Evolutionary conservation across 805 yeast genomes (phyloP).

Genomic region (Vanderwaltozyma tropicalis): DNA sequence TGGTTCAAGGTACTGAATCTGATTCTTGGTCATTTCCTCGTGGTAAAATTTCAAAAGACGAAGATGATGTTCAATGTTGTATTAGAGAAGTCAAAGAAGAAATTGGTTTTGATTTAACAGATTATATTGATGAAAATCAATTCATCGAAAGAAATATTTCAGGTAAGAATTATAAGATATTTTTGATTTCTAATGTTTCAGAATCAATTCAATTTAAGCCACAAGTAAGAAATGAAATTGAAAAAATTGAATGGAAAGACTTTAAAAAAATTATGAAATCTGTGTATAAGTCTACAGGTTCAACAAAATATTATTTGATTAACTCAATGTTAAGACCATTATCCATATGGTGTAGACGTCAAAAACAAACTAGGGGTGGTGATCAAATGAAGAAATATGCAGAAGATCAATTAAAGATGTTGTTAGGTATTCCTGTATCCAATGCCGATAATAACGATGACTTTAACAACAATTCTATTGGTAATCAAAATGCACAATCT

Average conservation of each 20-base stretch:
- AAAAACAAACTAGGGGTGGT: conserved; percentile 41
- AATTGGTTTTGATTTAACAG: conserved; percentile 77
- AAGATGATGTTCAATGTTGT: conserved; percentile 81
- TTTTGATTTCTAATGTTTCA: conserved; percentile 66
- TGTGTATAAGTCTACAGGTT: conserved; percentile 17
- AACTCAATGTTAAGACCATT: conserved; percentile 34
- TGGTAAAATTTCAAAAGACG: conserved; percentile 93
- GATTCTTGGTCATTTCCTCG: conserved; percentile 92
- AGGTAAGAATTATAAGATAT: conserved; percentile 82
- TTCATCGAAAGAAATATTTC: conserved; percentile 69
- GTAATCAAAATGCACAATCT: not conserved
- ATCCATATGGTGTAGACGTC: conserved; percentile 44
- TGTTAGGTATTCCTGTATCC: conserved; percentile 47
- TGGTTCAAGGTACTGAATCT: conserved; percentile 79
- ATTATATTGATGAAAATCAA: conserved; percentile 55
- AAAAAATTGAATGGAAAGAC: conserved; percentile 70
- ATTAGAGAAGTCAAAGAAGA: conserved; percentile 88
- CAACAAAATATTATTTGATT: conserved; percentile 29
- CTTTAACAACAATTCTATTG: not conserved
- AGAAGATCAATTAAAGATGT: conserved; percentile 51
- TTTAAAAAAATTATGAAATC: conserved; percentile 35
- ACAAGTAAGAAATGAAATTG: conserved; percentile 77
- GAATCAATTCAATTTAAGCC: conserved; percentile 70
- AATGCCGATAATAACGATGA: conserved; percentile 9
- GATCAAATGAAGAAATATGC: conserved; percentile 52